Evolutionary conservation across 2,329 filamentous ascomycete species (phyloP).

Genomic region (Penicillium nordicum): DNA sequence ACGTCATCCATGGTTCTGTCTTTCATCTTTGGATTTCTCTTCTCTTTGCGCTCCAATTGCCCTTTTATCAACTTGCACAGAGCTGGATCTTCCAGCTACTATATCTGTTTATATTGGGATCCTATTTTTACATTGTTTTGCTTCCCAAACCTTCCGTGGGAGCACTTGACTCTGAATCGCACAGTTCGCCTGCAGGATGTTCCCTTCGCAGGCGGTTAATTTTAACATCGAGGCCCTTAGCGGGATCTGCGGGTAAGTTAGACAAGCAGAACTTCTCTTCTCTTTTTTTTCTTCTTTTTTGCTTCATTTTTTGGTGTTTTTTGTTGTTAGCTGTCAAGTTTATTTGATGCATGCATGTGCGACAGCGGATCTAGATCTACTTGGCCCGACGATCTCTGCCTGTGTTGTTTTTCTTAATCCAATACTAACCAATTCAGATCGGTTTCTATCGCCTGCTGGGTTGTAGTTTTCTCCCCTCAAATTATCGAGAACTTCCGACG

Average conservation of each 20-base stretch:
- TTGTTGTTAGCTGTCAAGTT: not conserved
- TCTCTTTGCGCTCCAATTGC: slow-evolving; percentile 15
- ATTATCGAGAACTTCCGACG: slow-evolving; percentile 93
- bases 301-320: not conserved
- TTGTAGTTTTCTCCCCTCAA: slow-evolving; percentile 95
- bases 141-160: not conserved
- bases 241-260: slow-evolving; percentile 75
- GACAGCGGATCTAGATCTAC: not conserved
- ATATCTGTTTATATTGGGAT: not conserved
- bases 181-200: slow-evolving; percentile 26
- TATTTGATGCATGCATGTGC: not conserved
- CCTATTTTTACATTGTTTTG: not conserved
- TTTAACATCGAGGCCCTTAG: slow-evolving; percentile 87
- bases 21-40: slow-evolving; percentile 14
- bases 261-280: not conserved
- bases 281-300: not conserved
- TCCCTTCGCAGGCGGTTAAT: slow-evolving; percentile 48
- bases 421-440: slow-evolving; percentile 54
- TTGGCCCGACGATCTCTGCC: slow-evolving; percentile 1
- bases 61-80: slow-evolving; percentile 5
- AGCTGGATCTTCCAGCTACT: not conserved
- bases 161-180: slow-evolving; percentile 8
- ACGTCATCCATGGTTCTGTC: slow-evolving; percentile 19
- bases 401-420: not conserved
- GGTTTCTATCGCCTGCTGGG: slow-evolving; percentile 96